Evolutionary conservation across 345 rosid species (phyloP), one percentile per base, ranked within the genome.

Genomic region (Brassica rapa): DNA sequence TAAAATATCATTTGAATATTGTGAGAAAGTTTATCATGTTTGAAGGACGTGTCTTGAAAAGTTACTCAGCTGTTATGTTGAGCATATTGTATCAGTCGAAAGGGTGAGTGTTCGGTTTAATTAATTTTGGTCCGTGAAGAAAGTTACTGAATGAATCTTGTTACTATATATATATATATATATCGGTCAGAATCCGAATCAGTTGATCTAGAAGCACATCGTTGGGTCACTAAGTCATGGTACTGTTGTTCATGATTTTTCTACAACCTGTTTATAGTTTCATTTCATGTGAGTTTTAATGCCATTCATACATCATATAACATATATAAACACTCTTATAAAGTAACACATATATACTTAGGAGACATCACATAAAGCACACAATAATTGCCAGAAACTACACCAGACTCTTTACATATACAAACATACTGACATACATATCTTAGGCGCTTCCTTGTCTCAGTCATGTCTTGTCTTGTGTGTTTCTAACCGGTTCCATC

Each of bases 401-500:
- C 62, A 59, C 7, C 73, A 53, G 27, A 66, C 1, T 66, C 23
- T 24, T 57, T 56, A 75, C 66, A 35, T 37, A 11, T 25, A 70
- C 30, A 65, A 15, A 43, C 29, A 55, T 8, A 16, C 19, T n/a
- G 11, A 72, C 53, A 66, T 11, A 71, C 24, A 57, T 29, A 41
- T 59, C 43, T 30, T 78, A 72, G 41, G 41, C 60, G 68, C 56
- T 73, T 4, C 59, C 25, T 68, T 78, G 60, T 78, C 11, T 24
- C n/a, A 23, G 10, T 23, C 53, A 46, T 61, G 33, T 62, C 63
- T 30, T 70, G 10, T 53, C 32, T 55, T 64, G 15, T 43, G 39
- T 24, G 8, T 61, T 74, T 7, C 29, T 80, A 80, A 51, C 79
- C 83, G 39, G 71, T 55, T 62, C 83, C 83, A 0, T 69, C 70